phyloP scores from a whole-genome alignment of 179 eudicot genomes.

The Silene vulgaris region DNA sequence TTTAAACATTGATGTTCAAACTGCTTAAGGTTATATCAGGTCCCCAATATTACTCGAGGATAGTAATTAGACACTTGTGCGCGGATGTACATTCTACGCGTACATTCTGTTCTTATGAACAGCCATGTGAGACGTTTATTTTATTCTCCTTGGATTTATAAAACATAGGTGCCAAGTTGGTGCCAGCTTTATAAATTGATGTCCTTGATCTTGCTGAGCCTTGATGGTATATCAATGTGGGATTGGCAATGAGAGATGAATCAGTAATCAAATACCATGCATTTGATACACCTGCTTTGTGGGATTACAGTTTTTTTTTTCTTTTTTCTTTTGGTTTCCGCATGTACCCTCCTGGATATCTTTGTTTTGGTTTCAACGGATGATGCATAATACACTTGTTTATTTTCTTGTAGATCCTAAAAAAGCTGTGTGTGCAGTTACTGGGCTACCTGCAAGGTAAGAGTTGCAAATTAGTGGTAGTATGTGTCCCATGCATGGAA shows the following conservation, averaged over 20 bases:
- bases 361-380: constrained; percentile 2
- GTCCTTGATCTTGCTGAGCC: neutral
- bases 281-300: neutral
- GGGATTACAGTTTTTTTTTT: neutral
- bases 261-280: neutral
- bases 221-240: neutral
- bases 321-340: neutral
- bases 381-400: constrained; percentile 11
- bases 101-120: neutral
- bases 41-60: neutral
- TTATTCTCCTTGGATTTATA: neutral
- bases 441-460: constrained; percentile 91
- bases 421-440: constrained; percentile 67
- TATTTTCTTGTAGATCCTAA: constrained; percentile 56
- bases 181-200: neutral
- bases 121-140: neutral
- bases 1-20: neutral
- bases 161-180: neutral
- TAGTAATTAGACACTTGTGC: neutral
- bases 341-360: neutral
- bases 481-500: neutral
- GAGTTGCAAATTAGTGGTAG: constrained; percentile 20
- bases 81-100: neutral
- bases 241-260: neutral
- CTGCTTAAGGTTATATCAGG: neutral